A percentile compares a stretch with the other conserved stretches of the same genome.
phyloP scores from a whole-genome alignment of 768 basidiomycete genomes.

The Amyloporia xantha region DNA sequence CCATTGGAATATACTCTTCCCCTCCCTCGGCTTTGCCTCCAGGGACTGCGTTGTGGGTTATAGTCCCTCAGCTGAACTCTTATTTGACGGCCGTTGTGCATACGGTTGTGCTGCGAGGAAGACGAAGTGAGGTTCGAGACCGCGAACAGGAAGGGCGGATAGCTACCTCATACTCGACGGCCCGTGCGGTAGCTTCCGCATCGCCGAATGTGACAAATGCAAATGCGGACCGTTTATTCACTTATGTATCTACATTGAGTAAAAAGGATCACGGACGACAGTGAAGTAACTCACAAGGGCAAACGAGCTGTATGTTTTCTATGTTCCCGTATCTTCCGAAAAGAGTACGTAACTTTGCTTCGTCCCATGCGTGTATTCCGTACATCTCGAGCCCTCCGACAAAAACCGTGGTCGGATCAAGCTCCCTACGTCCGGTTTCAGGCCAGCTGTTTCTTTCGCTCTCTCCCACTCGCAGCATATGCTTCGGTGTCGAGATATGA shows the following conservation, averaged over 20 bases:
- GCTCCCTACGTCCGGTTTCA: constrained; percentile 22
- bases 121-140: constrained; percentile 4
- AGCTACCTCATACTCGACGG: constrained; percentile 57
- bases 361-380: constrained; percentile 62
- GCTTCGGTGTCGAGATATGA: too few relatives aligned
- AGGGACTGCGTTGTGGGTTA: constrained; percentile 45
- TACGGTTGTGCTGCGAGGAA: constrained; percentile 54
- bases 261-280: not conserved
- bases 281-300: constrained; percentile 43
- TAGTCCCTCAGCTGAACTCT: constrained; percentile 71
- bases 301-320: constrained; percentile 57
- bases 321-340: constrained; percentile 63
- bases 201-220: constrained; percentile 73
- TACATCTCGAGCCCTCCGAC: constrained; percentile 69
- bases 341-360: constrained; percentile 48
- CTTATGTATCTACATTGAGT: constrained; percentile 26
- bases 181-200: constrained; percentile 56
- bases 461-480: too few relatives aligned
- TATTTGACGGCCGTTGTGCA: constrained; percentile 63
- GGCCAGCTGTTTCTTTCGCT: not conserved
- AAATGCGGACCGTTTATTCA: constrained; percentile 60
- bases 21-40: constrained; percentile 33
- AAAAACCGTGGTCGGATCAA: constrained; percentile 68
- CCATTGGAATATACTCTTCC: constrained; percentile 8
- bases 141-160: constrained; percentile 1